Evolutionary conservation across 768 basidiomycete species (phyloP).

Genomic region (Mrakia frigida): DNA sequence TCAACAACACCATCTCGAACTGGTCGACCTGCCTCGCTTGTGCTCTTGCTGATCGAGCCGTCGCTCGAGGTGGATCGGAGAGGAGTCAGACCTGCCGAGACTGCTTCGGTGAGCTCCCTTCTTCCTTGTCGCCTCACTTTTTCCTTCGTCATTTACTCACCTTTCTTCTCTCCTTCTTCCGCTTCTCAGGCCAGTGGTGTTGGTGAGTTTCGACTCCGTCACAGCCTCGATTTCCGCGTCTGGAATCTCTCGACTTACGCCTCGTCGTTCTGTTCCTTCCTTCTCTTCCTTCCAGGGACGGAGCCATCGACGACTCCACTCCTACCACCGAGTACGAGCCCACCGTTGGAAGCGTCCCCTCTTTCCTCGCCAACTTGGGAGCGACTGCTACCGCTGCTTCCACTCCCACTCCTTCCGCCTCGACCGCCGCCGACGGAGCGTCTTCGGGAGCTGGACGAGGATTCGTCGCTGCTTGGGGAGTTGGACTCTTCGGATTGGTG

Average conservation of each 20-base stretch:
- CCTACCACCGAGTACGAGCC: conserved; percentile 19
- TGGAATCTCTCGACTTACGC: neutral
- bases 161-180: no score
- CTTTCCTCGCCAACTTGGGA: conserved; percentile 25
- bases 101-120: conserved; percentile 16
- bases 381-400: neutral
- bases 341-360: conserved; percentile 11
- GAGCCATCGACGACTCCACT: conserved; percentile 10
- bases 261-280: neutral
- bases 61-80: conserved; percentile 22
- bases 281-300: conserved; percentile 17
- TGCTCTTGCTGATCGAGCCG: conserved; percentile 56
- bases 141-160: no score
- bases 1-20: conserved; percentile 48
- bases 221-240: neutral
- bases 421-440: no score
- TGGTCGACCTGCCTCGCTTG: conserved; percentile 67
- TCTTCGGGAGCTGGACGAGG: no score
- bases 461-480: no score
- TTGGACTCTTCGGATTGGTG: no score
- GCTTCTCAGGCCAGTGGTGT: neutral
- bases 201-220: neutral
- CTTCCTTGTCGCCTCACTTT: no score
- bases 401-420: neutral
- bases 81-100: conserved; percentile 14